Evolutionary conservation across 352 stramenopile species (phyloP), one percentile per base, ranked within the genome.

Genomic region (Aphanomyces euteiches): DNA sequence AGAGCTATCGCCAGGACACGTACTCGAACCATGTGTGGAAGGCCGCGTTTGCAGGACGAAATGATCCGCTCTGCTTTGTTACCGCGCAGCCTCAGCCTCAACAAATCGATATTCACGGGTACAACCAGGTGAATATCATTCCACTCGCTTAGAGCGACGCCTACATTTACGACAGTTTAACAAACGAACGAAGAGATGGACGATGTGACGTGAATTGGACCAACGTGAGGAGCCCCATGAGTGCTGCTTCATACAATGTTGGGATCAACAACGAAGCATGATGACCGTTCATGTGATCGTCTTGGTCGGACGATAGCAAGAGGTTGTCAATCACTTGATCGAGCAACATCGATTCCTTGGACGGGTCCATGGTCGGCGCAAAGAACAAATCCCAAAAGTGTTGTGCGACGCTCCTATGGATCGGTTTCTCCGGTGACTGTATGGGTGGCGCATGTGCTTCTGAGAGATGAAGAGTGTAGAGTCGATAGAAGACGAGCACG

Each of bases 21-120:
- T 70, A 70, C 28, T 21, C 64, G 3, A 70, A 61, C 45, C 64
- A 70, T 40, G 64, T 70, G 38, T 70, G 64, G 64, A 70, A 70
- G 54, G 64, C 64, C 19, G 4, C 53, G 36, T 70, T 63, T 38
- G 38, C 40, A 12, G 64, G 17, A 10, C 61, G 47, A 5, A 36
- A 70, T 41, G 36, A 38, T 8, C 15, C 47, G 37, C 47, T 70
- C 15, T 43, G 28, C 13, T 70, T 56, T 70, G 34, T 63, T 36
- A 38, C 39, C 47, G 64, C 19, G 8, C 47, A 15, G 8, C 47
- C 7, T 10, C 21, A 17, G 61, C 43, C 54, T 13, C 59, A 28
- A 15, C 64, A 70, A 19, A 50, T 70, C 36, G 64, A 70, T 19
- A 45, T 70, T 45, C 34, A 38, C 7, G 64, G 64, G 15, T 56